phyloP scores from a whole-genome alignment of 805 yeast species.

The Candida wancherniae region DNA sequence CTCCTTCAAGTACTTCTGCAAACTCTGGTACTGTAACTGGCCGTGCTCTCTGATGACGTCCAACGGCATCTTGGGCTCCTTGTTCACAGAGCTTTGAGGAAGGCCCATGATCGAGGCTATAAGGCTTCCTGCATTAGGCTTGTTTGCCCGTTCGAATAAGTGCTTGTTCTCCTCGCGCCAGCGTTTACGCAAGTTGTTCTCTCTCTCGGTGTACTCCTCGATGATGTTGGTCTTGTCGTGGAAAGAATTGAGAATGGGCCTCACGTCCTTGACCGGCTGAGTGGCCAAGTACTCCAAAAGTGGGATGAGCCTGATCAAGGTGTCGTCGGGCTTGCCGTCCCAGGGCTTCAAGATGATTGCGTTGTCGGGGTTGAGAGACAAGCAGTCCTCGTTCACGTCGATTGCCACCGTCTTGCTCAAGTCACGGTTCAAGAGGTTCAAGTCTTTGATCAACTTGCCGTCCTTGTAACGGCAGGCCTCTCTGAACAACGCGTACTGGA shows the following conservation, averaged over 20 bases:
- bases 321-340: conserved; percentile 83
- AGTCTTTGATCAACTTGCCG: conserved; percentile 85
- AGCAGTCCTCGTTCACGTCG: conserved; percentile 71
- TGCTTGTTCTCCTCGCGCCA: conserved; percentile 53
- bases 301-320: conserved; percentile 76
- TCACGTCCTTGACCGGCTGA: conserved; percentile 78
- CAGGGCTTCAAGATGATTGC: conserved; percentile 82
- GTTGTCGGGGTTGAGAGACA: conserved; percentile 85
- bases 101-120: conserved; percentile 63
- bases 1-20: conserved; percentile 58
- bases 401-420: conserved; percentile 71
- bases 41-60: conserved; percentile 90
- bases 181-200: conserved; percentile 63
- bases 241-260: conserved; percentile 78
- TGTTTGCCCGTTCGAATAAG: conserved; percentile 25
- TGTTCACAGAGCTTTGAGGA: conserved; percentile 41
- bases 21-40: conserved; percentile 78
- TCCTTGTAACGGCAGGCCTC: conserved; percentile 90
- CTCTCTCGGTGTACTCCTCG: conserved; percentile 78
- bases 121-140: conserved; percentile 46
- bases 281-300: conserved; percentile 93
- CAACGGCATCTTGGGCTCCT: conserved; percentile 70
- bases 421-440: conserved; percentile 87
- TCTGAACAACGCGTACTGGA: conserved; percentile 80
- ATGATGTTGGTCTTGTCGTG: conserved; percentile 62